phyloP scores from a whole-genome alignment of 2,329 filamentous ascomycete species.

The Fusarium marasasianum region DNA sequence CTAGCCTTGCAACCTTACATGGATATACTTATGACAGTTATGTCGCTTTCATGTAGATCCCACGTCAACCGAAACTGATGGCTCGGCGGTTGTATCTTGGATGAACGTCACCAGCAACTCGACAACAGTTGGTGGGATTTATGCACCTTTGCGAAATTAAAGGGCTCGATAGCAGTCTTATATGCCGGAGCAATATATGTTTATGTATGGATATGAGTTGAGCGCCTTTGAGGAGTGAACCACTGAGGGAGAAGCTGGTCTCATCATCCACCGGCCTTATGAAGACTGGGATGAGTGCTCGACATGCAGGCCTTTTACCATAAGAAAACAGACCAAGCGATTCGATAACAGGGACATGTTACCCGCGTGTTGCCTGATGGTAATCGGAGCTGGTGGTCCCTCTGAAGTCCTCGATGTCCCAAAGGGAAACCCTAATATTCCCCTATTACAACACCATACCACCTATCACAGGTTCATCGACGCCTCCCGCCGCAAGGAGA shows the following conservation, averaged over 20 bases:
- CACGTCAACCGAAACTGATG: background rate
- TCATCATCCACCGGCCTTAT: background rate
- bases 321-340: background rate
- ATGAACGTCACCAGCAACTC: background rate
- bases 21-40: background rate
- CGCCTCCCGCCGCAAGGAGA: background rate
- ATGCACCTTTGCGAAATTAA: background rate
- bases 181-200: background rate
- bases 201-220: background rate
- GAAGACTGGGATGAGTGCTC: background rate
- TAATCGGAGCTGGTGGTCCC: background rate
- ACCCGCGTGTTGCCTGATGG: too few relatives aligned
- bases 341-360: too few relatives aligned
- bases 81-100: background rate
- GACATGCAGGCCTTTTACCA: background rate
- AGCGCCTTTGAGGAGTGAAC: background rate
- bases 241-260: background rate
- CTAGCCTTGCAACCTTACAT: fast-evolving
- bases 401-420: background rate
- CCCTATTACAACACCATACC: background rate
- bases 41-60: background rate
- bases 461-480: too few relatives aligned
- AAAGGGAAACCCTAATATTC: background rate
- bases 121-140: background rate
- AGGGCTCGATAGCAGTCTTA: too few relatives aligned